Base-by-base conservation (phyloP, 257 asterid genomes). In the Salvia splendens region DNA sequence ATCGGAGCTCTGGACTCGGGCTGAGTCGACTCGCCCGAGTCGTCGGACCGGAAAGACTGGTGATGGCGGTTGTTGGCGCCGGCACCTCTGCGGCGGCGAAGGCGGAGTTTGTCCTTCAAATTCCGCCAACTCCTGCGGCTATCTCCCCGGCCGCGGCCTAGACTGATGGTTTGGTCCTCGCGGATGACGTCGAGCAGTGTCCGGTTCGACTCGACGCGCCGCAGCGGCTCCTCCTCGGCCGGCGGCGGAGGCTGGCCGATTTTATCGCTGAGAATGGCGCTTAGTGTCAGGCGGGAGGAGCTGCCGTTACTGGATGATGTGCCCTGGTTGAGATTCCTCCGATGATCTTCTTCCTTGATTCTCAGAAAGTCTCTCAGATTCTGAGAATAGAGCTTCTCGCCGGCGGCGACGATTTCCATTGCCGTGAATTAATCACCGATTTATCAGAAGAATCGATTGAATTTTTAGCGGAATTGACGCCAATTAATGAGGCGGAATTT, bases 171-270 rank as follows among this genome's bases (percentile, higher is more conserved):
- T 24, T 66, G 81, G 46, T 90, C 98, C 24, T 90, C 96, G 9
- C 87, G 81, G 52, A 90, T 85, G n/a, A 88, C 69, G 55, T 88
- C 95, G 2, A 86, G 61, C 65, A 88, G 74, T 0, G 97, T 88
- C 82, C 91, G 83, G 65, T 67, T 83, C 43, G 92, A 77, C 62
- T 70, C 78, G 40, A 40, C 65, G 0, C 77, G 72, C 40, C 24
- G 75, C 75, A 17, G 59, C 75, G 65, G 79, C 56, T 61, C 83
- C 0, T 55, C 75, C n/a, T n/a, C n/a, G n/a, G n/a, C n/a, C 30
- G 46, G 45, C 7, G 69, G 74, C 12, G 64, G 59, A 1, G 73
- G 71, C 16, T 42, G 65, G 1, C 47, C 77, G 16, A 61, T 50
- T 35, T 60, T 78, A n/a, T 76, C 82, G 53, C 71, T 65, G 65